These are phyloP conservation scores for Pythium chondricola DNA, from an alignment of 352 stramenopile genomes.

Conservation along the genomic window DNA sequence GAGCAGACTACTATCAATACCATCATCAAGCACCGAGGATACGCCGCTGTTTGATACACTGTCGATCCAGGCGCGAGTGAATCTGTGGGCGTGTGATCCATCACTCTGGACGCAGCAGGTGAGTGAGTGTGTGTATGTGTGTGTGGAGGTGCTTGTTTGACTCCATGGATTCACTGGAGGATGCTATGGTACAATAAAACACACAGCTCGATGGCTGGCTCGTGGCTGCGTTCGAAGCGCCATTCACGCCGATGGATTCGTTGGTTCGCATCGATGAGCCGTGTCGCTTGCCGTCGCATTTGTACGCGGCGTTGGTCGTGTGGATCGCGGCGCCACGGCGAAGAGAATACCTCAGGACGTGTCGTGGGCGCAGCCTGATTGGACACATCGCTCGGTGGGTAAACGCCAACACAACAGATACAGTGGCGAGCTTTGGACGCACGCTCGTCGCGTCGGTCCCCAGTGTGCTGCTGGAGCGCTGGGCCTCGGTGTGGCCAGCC, in stretches of 20 bases:
- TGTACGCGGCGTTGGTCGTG: slow-evolving; percentile 8
- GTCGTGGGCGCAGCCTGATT: slow-evolving; percentile 2
- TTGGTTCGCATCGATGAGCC: neutral
- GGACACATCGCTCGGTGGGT: neutral
- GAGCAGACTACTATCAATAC: neutral
- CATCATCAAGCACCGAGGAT: too few species aligned
- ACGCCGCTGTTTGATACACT: slow-evolving; percentile 9
- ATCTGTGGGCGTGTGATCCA: slow-evolving; percentile 11
- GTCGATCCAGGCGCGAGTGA: neutral
- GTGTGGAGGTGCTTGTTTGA: neutral
- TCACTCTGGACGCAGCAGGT: slow-evolving; percentile 10
- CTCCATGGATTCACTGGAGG: neutral
- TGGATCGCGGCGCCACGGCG: slow-evolving; percentile 1
- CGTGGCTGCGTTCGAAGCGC: slow-evolving; percentile 4
- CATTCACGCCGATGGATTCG: slow-evolving; percentile 3
- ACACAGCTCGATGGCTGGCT: slow-evolving; percentile 14
- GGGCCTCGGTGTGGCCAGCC: neutral
- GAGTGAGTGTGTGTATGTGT: neutral
- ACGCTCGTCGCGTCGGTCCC: neutral
- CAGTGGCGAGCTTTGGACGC: neutral
- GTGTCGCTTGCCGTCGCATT: slow-evolving; percentile 2
- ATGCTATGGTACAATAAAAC: too few species aligned
- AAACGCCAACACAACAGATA: neutral
- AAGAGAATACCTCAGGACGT: slow-evolving; percentile 1
- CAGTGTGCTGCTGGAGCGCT: neutral